These are phyloP conservation scores for Globisporangium mamillatum DNA, from an alignment of 352 stramenopile species.

Conservation along the genomic window DNA sequence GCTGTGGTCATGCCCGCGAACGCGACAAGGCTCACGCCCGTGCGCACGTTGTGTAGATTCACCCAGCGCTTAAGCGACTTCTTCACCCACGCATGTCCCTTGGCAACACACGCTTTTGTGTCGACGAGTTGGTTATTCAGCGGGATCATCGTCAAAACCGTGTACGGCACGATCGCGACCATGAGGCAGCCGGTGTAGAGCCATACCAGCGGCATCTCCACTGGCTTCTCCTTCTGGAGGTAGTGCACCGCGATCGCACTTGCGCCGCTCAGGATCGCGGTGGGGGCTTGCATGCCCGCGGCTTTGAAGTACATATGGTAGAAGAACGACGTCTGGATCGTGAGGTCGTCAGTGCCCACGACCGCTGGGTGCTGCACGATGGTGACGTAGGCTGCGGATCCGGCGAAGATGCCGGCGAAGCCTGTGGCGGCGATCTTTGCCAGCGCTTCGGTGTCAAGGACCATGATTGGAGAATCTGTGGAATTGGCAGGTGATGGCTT, in stretches of 20 bases:
- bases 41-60: constrained; percentile 52
- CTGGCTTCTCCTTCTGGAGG: constrained; percentile 7
- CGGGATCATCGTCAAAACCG: constrained; percentile 57
- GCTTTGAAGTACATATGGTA: constrained; percentile 25
- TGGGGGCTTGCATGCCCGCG: constrained; percentile 19
- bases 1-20: constrained; percentile 63
- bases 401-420: constrained; percentile 25
- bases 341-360: constrained; percentile 3
- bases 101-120: constrained; percentile 32
- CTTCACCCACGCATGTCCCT: constrained; percentile 46
- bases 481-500: not conserved
- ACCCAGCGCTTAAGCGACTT: constrained; percentile 55
- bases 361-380: constrained; percentile 35
- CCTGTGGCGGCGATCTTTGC: constrained; percentile 18
- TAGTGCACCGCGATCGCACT: constrained; percentile 21
- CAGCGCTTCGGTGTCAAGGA: constrained; percentile 8
- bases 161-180: constrained; percentile 61
- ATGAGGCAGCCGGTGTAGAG: constrained; percentile 44
- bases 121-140: constrained; percentile 64
- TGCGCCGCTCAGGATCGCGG: constrained; percentile 22
- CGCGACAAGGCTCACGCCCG: constrained; percentile 44
- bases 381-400: constrained; percentile 30
- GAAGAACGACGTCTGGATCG: constrained; percentile 27
- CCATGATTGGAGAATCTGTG: not conserved
- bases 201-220: constrained; percentile 11